Percentiles rank a stretch among this genome's conserved stretches.
These are phyloP conservation scores for Lithohypha guttulata DNA, from an alignment of 2,329 filamentous ascomycete genomes.

Conservation along the genomic window DNA sequence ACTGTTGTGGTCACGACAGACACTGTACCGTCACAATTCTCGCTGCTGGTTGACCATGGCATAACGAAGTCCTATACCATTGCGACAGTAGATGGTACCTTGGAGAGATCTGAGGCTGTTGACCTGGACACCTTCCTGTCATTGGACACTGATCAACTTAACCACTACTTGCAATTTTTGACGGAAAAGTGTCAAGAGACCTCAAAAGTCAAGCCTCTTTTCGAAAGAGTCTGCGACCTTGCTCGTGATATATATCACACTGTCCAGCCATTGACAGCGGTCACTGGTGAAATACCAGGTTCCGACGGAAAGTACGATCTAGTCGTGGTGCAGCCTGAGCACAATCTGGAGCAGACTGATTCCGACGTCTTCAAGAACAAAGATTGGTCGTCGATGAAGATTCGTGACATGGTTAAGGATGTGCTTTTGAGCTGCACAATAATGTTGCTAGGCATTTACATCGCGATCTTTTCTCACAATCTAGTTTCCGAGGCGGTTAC, in stretches of 20 bases:
- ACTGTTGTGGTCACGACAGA: background rate
- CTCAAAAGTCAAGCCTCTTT: no score
- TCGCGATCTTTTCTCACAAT: background rate
- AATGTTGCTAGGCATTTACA: background rate
- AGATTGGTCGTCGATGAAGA: no score
- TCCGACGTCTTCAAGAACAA: no score
- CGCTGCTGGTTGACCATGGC: slow-evolving; percentile 27
- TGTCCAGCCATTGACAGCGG: background rate
- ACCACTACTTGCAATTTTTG: slow-evolving; percentile 36
- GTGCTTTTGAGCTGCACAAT: background rate
- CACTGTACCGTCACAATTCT: background rate
- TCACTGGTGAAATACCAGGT: background rate
- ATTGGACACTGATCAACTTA: slow-evolving; percentile 37
- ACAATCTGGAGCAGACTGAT: no score
- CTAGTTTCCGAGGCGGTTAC: no score
- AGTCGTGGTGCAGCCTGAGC: background rate
- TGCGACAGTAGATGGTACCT: background rate
- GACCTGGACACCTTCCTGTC: slow-evolving; percentile 38
- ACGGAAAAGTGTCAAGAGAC: no score
- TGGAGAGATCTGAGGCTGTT: slow-evolving; percentile 30
- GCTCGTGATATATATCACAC: no score
- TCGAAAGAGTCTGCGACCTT: no score
- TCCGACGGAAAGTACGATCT: background rate
- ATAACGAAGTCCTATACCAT: slow-evolving; percentile 27
- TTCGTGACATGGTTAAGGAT: slow-evolving; percentile 2